Percentiles rank a stretch among this genome's conserved stretches.
phyloP scores from a whole-genome alignment of 2,329 filamentous ascomycete species.

The Chrysoporthe cubensis region DNA sequence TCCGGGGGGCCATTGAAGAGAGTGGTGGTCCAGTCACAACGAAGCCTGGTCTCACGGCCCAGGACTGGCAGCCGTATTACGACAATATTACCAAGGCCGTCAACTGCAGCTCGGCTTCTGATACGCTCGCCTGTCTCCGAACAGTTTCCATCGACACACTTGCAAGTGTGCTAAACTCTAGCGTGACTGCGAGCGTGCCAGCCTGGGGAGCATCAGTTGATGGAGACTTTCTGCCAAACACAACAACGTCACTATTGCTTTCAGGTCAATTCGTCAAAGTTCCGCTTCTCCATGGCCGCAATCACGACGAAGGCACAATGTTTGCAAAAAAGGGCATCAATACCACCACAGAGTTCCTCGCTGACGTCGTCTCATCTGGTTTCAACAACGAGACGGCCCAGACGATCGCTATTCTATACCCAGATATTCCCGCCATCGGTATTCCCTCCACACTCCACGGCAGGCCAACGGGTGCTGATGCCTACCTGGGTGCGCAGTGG shows the following conservation, averaged over 20 bases:
- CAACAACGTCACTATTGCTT: constrained; percentile 15
- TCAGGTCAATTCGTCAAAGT: constrained; percentile 18
- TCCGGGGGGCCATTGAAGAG: constrained; percentile 37
- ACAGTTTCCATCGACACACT: constrained; percentile 17
- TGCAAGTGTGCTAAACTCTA: constrained; percentile 23
- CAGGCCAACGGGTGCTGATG: constrained; percentile 8
- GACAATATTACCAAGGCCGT: constrained; percentile 18
- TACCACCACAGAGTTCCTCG: background rate
- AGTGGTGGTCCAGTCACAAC: constrained; percentile 17
- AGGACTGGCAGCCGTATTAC: constrained; percentile 29
- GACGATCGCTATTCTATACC: constrained; percentile 17
- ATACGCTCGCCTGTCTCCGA: constrained; percentile 26
- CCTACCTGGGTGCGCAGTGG: constrained; percentile 16
- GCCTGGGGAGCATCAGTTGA: constrained; percentile 20
- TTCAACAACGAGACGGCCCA: constrained; percentile 23
- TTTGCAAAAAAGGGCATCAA: constrained; percentile 9
- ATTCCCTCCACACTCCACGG: constrained; percentile 23
- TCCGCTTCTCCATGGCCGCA: constrained; percentile 18
- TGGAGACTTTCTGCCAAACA: constrained; percentile 23
- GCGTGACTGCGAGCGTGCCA: constrained; percentile 5
- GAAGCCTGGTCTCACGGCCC: background rate
- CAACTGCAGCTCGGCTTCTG: constrained; percentile 18
- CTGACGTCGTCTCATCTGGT: background rate
- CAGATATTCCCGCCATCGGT: constrained; percentile 20
- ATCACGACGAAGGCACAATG: constrained; percentile 19